These are phyloP conservation scores for Tetratostichococcus sp. DNA, from an alignment of 139 green algal genomes.

Conservation along the genomic window DNA sequence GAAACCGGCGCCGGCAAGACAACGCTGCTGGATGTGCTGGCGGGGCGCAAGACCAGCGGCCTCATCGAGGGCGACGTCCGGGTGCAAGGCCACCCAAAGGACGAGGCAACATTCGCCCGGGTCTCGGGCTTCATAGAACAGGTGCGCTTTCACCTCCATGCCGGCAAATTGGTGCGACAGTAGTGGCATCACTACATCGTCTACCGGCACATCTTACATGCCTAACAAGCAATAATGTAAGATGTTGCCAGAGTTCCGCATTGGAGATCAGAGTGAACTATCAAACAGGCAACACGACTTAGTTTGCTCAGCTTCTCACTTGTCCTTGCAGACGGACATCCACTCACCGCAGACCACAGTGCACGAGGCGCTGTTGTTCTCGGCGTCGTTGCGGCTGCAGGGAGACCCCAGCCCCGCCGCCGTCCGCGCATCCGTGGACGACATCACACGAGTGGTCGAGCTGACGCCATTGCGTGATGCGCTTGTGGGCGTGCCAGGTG, in stretches of 20 bases:
- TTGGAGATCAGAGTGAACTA: neutral
- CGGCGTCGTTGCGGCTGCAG: slow-evolving; percentile 46
- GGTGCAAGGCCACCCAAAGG: slow-evolving; percentile 48
- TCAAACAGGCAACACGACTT: neutral
- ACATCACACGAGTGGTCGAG: slow-evolving; percentile 46
- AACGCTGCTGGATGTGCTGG: slow-evolving; percentile 37
- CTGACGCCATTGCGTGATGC: slow-evolving; percentile 21
- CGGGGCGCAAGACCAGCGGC: slow-evolving; percentile 54
- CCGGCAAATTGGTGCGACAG: too few species aligned
- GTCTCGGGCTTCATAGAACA: slow-evolving; percentile 36
- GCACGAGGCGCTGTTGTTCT: slow-evolving; percentile 38
- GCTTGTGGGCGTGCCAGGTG: slow-evolving; percentile 29
- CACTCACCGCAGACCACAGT: slow-evolving; percentile 28
- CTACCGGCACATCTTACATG: neutral
- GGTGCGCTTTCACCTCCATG: neutral
- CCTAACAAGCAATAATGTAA: too few species aligned
- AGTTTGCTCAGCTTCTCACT: slow-evolving; percentile 3
- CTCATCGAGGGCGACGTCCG: slow-evolving; percentile 47
- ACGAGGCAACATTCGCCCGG: slow-evolving; percentile 37
- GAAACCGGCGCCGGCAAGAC: slow-evolving; percentile 42
- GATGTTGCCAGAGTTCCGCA: too few species aligned
- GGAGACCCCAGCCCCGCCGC: neutral
- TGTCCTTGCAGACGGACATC: slow-evolving; percentile 36
- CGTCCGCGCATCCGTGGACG: slow-evolving; percentile 10
- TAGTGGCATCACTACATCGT: too few species aligned